Conservation (phyloP, 176 grass and related monocot species). For the Neostapfia colusana region DNA sequence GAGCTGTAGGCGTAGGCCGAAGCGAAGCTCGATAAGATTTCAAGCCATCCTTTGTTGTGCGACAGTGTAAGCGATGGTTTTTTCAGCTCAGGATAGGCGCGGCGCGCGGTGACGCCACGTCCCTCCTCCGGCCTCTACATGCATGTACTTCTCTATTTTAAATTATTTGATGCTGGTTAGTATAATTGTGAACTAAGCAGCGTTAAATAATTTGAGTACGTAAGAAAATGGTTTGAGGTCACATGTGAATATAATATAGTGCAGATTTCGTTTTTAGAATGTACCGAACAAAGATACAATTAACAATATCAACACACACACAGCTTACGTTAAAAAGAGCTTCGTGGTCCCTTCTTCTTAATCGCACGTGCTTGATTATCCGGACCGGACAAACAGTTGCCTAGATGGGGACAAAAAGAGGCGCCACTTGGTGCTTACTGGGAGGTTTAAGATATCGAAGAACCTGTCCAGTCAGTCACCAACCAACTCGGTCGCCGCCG, state of each 20-base stretch:
- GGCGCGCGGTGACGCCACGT: no score
- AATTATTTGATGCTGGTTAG: no score
- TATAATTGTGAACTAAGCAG: no score
- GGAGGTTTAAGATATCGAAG: not conserved
- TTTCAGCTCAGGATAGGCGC: no score
- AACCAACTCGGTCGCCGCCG: not conserved
- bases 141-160: no score
- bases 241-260: not conserved
- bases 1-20: no score
- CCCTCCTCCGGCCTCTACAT: no score
- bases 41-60: no score
- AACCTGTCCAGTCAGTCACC: not conserved
- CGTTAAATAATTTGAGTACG: no score
- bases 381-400: not conserved
- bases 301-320: not conserved
- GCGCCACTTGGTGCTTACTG: not conserved
- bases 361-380: conserved; percentile 42
- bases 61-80: no score
- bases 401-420: conserved; percentile 28
- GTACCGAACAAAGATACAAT: not conserved
- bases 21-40: no score
- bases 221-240: no score
- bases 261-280: conserved; percentile 9
- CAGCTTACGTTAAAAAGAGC: conserved; percentile 25
- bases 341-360: conserved; percentile 45